phyloP scores from a whole-genome alignment of 805 yeast genomes.

The Jamesozyma hellenica region DNA sequence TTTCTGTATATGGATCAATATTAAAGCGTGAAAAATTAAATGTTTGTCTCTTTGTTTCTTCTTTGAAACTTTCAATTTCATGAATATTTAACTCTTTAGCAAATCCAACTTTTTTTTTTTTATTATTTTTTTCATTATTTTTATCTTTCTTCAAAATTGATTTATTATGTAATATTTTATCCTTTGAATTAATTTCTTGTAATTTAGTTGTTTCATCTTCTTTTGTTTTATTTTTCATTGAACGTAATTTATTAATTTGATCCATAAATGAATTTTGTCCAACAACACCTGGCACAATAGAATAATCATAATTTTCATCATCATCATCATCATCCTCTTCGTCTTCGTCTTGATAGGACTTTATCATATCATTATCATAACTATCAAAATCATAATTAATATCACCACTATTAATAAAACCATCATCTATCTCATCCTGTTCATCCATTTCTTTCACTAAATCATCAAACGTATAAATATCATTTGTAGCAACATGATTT shows the following conservation, averaged over 20 bases:
- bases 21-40: conserved; percentile 8
- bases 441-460: conserved; percentile 25
- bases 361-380: conserved; percentile 7
- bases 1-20: conserved; percentile 2
- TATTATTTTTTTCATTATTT: conserved; percentile 6
- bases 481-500: conserved; percentile 14
- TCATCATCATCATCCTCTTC: conserved; percentile 14
- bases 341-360: conserved; percentile 11
- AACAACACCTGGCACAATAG: conserved; percentile 17
- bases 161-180: conserved; percentile 2
- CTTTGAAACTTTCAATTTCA: conserved; percentile 27
- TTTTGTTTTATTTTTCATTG: not conserved
- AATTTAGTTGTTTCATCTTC: not conserved
- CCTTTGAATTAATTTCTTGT: not conserved
- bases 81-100: conserved; percentile 25
- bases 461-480: conserved; percentile 28
- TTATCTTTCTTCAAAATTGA: conserved; percentile 10
- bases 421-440: conserved; percentile 23
- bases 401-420: conserved; percentile 12
- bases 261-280: conserved; percentile 22
- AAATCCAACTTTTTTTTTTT: conserved; percentile 25
- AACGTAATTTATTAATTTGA: conserved; percentile 19
- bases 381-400: conserved; percentile 18
- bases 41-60: conserved; percentile 25
- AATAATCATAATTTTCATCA: conserved; percentile 9